Percentiles rank a stretch among this genome's conserved stretches.
phyloP scores from a whole-genome alignment of 2,329 filamentous ascomycete species.

The Cladophialophora exuberans region DNA sequence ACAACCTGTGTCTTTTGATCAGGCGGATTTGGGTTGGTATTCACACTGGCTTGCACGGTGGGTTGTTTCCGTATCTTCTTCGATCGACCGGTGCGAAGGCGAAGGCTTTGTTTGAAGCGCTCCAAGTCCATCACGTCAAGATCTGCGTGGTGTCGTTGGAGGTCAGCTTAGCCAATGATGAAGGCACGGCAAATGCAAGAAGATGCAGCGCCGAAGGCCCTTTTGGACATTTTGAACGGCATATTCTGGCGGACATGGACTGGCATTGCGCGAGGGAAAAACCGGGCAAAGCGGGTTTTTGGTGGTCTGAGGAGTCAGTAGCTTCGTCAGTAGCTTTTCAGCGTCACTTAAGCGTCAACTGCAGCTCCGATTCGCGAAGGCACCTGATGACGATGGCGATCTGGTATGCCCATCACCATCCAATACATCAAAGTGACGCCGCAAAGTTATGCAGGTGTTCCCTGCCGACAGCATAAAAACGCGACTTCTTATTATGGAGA shows the following conservation, averaged over 20 bases:
- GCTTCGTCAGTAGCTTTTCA: not conserved
- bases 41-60: not conserved
- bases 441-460: not conserved
- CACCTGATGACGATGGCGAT: conserved; percentile 9
- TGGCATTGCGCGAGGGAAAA: not conserved
- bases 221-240: no score
- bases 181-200: no score
- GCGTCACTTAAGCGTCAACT: no score
- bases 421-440: conserved; percentile 5
- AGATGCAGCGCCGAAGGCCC: no score
- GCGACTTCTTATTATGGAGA: no score
- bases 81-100: conserved; percentile 30
- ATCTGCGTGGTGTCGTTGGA: no score
- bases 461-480: no score
- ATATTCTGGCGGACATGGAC: no score
- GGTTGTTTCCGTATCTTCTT: conserved; percentile 27
- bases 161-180: not conserved
- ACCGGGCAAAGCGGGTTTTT: conserved; percentile 35
- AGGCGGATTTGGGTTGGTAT: not conserved
- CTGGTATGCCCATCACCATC: conserved; percentile 1
- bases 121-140: conserved; percentile 31
- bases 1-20: conserved; percentile 5
- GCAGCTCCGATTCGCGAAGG: conserved; percentile 14
- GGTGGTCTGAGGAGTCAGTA: conserved; percentile 57
- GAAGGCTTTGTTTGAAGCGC: conserved; percentile 33